A percentile compares a stretch with the other conserved stretches of the same genome.
phyloP scores from a whole-genome alignment of 1,139 yeast species.

The Geotrichum cucujoidarum region DNA sequence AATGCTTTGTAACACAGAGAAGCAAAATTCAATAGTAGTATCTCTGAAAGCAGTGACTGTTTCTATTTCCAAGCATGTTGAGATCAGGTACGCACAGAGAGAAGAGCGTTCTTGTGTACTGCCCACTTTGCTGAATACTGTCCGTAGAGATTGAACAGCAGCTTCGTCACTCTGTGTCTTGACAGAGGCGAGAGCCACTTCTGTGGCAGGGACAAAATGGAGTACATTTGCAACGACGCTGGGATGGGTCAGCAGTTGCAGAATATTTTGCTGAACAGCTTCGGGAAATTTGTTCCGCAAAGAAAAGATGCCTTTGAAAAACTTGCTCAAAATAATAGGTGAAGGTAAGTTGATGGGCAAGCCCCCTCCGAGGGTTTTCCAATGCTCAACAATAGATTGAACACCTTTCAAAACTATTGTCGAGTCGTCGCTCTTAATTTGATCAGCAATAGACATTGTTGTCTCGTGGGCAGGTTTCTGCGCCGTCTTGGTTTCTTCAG shows the following conservation, averaged over 20 bases:
- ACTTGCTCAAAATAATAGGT: background rate
- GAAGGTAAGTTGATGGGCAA: constrained; percentile 3
- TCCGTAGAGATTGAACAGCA: background rate
- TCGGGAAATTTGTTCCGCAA: background rate
- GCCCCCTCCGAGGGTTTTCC: constrained; percentile 2
- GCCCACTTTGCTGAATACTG: background rate
- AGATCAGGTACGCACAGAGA: constrained; percentile 4
- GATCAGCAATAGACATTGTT: background rate
- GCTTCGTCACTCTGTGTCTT: constrained; percentile 1
- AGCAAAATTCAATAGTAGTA: constrained; percentile 4
- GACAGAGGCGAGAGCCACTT: constrained; percentile 1
- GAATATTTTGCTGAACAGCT: background rate
- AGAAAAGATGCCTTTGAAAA: constrained; percentile 5
- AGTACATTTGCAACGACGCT: constrained; percentile 5
- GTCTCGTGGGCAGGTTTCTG: background rate
- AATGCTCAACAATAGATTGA: constrained; percentile 3
- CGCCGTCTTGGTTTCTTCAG: background rate
- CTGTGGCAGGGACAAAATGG: constrained; percentile 9
- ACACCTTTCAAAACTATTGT: background rate
- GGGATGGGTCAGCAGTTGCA: constrained; percentile 7
- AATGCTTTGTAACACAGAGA: background rate
- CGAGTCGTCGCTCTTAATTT: constrained; percentile 8
- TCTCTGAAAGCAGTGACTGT: background rate
- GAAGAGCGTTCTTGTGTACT: constrained; percentile 3
- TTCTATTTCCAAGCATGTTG: constrained; percentile 5